Evolutionary conservation across 495 filamentous ascomycete species (phyloP).

Genomic region (Delitschia confertaspora): DNA sequence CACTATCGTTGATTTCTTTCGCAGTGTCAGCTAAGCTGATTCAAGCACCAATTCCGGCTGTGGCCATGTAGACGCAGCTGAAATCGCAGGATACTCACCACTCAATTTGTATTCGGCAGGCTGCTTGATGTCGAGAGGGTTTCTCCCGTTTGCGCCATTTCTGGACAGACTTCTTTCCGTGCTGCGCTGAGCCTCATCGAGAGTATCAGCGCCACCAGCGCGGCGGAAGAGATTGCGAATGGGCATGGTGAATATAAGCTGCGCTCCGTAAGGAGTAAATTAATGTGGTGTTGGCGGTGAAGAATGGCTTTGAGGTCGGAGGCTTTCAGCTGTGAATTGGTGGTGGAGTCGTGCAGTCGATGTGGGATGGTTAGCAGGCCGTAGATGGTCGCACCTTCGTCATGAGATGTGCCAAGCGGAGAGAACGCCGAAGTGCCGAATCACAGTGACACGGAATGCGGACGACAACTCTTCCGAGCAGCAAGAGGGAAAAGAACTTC

Average conservation of each 20-base stretch:
- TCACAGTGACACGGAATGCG: no score
- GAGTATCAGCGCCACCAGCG: constrained; percentile 20
- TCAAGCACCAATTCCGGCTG: background rate
- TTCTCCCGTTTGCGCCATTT: constrained; percentile 17
- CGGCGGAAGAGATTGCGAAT: constrained; percentile 37
- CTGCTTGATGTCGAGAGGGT: constrained; percentile 31
- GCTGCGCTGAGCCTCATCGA: constrained; percentile 30
- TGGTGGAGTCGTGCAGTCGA: no score
- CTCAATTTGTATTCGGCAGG: constrained; percentile 37
- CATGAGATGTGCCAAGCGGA: no score
- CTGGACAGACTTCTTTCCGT: constrained; percentile 21
- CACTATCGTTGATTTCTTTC: constrained; percentile 90
- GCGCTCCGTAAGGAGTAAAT: no score
- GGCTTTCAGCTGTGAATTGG: no score
- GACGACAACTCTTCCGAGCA: no score
- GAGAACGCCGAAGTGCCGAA: no score
- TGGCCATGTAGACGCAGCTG: background rate
- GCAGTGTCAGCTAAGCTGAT: constrained; percentile 16
- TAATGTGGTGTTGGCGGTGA: no score
- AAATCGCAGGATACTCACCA: constrained; percentile 27
- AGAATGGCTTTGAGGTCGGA: no score
- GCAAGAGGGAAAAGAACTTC: no score
- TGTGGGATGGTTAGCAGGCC: no score
- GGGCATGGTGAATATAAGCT: constrained; percentile 36
- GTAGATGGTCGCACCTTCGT: no score